Percentiles rank a stretch among this genome's conserved stretches.
These are phyloP conservation scores for Starmerella apis DNA, from an alignment of 805 yeast species.

Conservation along the genomic window DNA sequence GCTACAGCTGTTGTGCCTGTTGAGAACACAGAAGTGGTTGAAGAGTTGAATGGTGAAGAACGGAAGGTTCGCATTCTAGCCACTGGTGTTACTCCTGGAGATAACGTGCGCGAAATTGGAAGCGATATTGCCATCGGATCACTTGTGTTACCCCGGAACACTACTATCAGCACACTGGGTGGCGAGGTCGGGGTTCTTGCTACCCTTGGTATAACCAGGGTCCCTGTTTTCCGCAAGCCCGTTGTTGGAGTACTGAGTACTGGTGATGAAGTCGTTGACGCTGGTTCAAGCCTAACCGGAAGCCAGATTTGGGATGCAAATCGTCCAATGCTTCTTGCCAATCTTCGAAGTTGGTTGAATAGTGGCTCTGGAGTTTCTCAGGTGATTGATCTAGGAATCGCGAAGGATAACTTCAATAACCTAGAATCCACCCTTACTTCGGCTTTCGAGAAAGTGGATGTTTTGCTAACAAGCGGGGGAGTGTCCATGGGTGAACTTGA, in stretches of 20 bases:
- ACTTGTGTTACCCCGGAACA: conserved; percentile 33
- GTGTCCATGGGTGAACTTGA: conserved; percentile 53
- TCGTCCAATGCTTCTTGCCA: conserved; percentile 39
- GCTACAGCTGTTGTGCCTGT: conserved; percentile 46
- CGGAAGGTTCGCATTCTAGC: conserved; percentile 36
- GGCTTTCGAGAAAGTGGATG: conserved; percentile 34
- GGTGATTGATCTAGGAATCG: conserved; percentile 43
- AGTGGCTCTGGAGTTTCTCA: conserved; percentile 28
- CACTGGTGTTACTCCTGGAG: conserved; percentile 33
- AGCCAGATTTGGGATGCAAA: conserved; percentile 46
- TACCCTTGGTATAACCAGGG: conserved; percentile 36
- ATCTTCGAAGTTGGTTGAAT: conserved; percentile 28
- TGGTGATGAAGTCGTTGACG: conserved; percentile 42
- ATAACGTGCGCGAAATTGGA: conserved; percentile 41
- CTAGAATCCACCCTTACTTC: conserved; percentile 27
- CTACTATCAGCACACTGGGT: conserved; percentile 35
- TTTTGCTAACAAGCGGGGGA: conserved; percentile 45
- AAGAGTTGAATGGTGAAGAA: conserved; percentile 38
- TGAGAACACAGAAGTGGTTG: conserved; percentile 39
- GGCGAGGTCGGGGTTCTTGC: conserved; percentile 44
- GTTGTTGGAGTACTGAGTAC: conserved; percentile 41
- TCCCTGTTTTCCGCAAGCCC: conserved; percentile 38
- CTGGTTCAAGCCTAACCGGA: conserved; percentile 27
- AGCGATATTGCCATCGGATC: conserved; percentile 39
- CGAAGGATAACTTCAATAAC: conserved; percentile 33